Base-by-base conservation (phyloP, 352 stramenopile species). In the Peronospora tabacina region DNA sequence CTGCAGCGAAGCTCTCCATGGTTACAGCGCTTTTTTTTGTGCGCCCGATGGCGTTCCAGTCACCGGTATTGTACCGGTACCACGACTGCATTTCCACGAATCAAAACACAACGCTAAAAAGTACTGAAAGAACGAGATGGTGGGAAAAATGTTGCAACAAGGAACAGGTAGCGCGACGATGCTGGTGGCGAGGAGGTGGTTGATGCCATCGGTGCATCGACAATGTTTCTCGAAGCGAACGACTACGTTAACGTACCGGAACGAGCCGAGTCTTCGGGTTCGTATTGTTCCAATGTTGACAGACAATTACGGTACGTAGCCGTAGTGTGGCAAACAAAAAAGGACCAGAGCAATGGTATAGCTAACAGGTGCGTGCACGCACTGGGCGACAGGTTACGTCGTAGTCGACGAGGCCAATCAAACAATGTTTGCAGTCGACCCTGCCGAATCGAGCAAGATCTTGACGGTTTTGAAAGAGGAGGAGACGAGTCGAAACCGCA, bases 1-100 rank as follows among this genome's bases (percentile, higher is more conserved):
- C 83, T 5, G 63, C 52, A 26, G 72, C 70, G 66, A 87, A 92
- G 55, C 63, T 82, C 75, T 94, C 83, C 83, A 94, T 94, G n/a
- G 35, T 38, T 22, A 22, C 19, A 4, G 1, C 19, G 2, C 20
- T 22, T 22, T 22, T 22, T 22, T 22, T 4, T 22, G 20, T n/a
- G n/a, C n/a, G n/a, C n/a, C n/a, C n/a, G n/a, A n/a, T n/a, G n/a
- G n/a, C 2, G 20, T 22, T 4, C 20, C 2, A 22, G 20, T 22
- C 10, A 29, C 49, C 33, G 39, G 34, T 44, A 35, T 16, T 15
- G 4, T 26, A 26, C 22, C 22, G 22, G 22, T 26, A 26, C 5
- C 4, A 5, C 2, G 5, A 5, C 4, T 3, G 22, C 5, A 5
- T 26, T 26, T 26, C 22, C 5, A 26, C 22, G 3, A 26, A 26